Evolutionary conservation across 108 stramenopile species (phyloP).

Genomic region (Pseudonitzschia delicatissima): DNA sequence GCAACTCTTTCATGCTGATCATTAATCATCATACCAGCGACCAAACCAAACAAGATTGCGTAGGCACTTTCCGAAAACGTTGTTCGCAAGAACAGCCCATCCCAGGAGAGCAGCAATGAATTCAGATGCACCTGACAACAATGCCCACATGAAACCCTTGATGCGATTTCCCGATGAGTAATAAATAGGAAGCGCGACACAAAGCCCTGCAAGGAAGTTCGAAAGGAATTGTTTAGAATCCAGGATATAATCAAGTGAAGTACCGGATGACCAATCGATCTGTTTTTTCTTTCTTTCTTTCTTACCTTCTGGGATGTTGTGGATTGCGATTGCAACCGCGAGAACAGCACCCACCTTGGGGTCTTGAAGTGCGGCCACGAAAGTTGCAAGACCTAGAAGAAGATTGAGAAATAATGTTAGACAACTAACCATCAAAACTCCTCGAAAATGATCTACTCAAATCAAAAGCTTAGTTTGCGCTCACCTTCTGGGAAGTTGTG

Average conservation of each 20-base stretch:
- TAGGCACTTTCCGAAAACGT: slow-evolving; percentile 53
- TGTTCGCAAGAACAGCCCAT: slow-evolving; percentile 61
- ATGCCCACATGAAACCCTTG: slow-evolving; percentile 81
- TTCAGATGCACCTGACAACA: slow-evolving; percentile 72
- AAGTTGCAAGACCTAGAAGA: slow-evolving; percentile 89
- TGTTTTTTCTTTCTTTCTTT: not conserved
- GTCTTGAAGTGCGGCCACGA: slow-evolving; percentile 67
- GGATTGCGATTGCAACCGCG: slow-evolving; percentile 67
- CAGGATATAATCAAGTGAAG: not conserved
- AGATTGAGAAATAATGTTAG: no score
- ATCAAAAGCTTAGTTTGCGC: not conserved
- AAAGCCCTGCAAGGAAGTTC: slow-evolving; percentile 25
- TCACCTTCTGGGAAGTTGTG: slow-evolving; percentile 91
- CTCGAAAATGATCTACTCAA: no score
- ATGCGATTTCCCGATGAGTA: slow-evolving; percentile 82
- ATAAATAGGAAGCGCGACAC: slow-evolving; percentile 89
- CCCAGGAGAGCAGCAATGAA: slow-evolving; percentile 76
- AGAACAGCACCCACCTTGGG: slow-evolving; percentile 67
- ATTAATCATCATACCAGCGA: slow-evolving; percentile 90
- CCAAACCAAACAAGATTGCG: slow-evolving; percentile 80
- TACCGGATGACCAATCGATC: not conserved
- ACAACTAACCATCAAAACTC: no score
- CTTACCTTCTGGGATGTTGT: slow-evolving; percentile 89
- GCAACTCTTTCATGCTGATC: slow-evolving; percentile 84
- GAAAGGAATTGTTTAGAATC: not conserved